Conservation (phyloP, 2,329 filamentous ascomycete species). For the Leptographium lundbergii region DNA sequence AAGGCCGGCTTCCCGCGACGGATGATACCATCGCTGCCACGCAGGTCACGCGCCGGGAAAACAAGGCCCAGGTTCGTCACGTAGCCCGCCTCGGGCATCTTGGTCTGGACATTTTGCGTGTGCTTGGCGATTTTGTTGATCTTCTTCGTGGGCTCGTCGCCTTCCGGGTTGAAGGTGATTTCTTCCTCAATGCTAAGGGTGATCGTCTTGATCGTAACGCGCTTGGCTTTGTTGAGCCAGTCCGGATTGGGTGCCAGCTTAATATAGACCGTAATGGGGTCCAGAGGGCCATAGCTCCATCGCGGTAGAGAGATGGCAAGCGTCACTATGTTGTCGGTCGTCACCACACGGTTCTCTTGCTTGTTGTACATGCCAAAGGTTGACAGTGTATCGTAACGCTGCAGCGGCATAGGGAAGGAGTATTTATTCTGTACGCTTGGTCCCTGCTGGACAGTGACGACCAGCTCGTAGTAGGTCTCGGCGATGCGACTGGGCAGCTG, state of each 20-base stretch:
- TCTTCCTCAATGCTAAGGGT: constrained; percentile 92
- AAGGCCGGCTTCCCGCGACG: constrained; percentile 77
- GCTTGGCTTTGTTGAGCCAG: constrained; percentile 80
- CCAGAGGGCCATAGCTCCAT: constrained; percentile 92
- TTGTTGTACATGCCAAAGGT: constrained; percentile 99
- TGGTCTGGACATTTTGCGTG: constrained; percentile 67
- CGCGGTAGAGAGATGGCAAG: constrained; percentile 83
- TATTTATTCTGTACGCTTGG: constrained; percentile 80
- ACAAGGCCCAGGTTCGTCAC: constrained; percentile 84
- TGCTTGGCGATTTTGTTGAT: constrained; percentile 78
- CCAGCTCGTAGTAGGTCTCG: constrained; percentile 93
- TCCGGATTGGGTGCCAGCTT: constrained; percentile 86
- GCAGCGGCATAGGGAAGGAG: constrained; percentile 77
- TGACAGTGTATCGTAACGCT: constrained; percentile 89
- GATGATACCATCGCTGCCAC: constrained; percentile 78
- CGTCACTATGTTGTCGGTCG: constrained; percentile 82
- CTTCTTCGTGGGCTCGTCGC: constrained; percentile 86
- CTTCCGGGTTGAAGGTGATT: constrained; percentile 97
- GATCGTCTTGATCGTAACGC: constrained; percentile 88
- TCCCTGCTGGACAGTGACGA: constrained; percentile 90
- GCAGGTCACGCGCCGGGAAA: constrained; percentile 78
- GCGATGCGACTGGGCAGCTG: constrained; percentile 87
- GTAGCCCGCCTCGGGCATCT: constrained; percentile 82
- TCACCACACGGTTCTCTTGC: constrained; percentile 74
- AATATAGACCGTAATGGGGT: constrained; percentile 92